Base-by-base conservation (phyloP, 192 early-diverging fungal species). In the Podila verticillata region DNA sequence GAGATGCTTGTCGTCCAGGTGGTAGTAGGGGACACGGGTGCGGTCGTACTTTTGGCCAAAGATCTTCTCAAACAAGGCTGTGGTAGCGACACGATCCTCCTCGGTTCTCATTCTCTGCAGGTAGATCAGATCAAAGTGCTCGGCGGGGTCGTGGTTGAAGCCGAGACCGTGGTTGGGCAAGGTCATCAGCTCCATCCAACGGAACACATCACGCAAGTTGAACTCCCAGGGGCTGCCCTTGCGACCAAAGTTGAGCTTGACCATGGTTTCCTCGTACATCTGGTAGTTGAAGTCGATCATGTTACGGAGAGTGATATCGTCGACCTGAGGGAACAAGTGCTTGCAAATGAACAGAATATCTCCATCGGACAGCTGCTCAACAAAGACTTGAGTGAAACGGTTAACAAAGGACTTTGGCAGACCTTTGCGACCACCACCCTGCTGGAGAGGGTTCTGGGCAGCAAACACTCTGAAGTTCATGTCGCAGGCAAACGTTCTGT, bases 351-450 rank as follows among this genome's bases (percentile, higher is more conserved):
- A 89, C 26, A 85, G 74, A 62, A 98, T 84, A 77, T 99, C 98
- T n/a, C 86, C 85, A 32, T 88, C 86, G 5, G 80, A 84, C 29
- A 99, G 85, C 44, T 91, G 93, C 60, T 96, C 93, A 39, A 99
- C 91, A 84, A 94, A 97, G 48, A 99, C 97, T 70, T 94, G 92
- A 0, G 96, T 96, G 82, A 99, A 99, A 29, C 98, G 91, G 77
- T 99, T 98, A 49, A 97, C 92, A 79, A 99, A 99, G 26, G 95
- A 97, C 56, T 95, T 92, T 10, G 98, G 98, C 28, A 99, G 85
- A n/a, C 98, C 98, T 79, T 98, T 98, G 48, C 98, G 91, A 9
- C 98, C 98, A 64, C 98, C 98, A 65, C 98, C 98, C 83, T 99
- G 96, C 57, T 91, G 88, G 35, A 98, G 89, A 22, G 98, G 98